These are phyloP conservation scores for Phaeoacremonium minimum DNA, from an alignment of 2,329 filamentous ascomycete species.

Conservation along the genomic window DNA sequence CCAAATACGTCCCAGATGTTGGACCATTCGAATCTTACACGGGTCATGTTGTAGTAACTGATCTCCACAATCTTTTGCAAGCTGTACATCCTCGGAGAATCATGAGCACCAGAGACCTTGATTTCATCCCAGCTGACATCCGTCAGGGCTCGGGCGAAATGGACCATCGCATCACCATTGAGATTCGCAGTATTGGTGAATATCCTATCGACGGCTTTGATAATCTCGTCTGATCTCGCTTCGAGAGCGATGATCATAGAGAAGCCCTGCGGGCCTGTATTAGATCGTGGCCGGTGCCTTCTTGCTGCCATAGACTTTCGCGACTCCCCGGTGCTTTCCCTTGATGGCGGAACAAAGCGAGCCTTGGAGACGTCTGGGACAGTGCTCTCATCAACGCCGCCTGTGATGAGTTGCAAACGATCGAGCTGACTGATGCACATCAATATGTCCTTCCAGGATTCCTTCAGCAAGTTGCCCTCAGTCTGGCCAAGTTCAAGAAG, in stretches of 20 bases:
- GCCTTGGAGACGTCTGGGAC: constrained; percentile 90
- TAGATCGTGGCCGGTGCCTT: constrained; percentile 45
- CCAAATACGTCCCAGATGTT: constrained; percentile 97
- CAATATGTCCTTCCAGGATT: constrained; percentile 93
- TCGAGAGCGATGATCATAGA: constrained; percentile 83
- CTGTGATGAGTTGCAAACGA: constrained; percentile 88
- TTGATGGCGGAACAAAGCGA: constrained; percentile 60
- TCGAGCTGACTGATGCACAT: constrained; percentile 96
- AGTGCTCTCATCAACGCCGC: constrained; percentile 87
- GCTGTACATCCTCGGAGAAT: constrained; percentile 94
- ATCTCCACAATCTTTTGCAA: constrained; percentile 98
- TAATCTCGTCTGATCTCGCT: constrained; percentile 86
- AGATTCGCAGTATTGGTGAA: constrained; percentile 95
- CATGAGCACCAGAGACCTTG: constrained; percentile 91
- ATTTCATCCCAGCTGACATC: constrained; percentile 99
- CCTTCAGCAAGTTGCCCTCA: constrained; percentile 83
- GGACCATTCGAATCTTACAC: constrained; percentile 97
- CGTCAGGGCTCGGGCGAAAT: constrained; percentile 87
- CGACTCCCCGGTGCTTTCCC: constrained; percentile 49
- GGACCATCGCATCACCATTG: constrained; percentile 88
- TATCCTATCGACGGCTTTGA: constrained; percentile 89
- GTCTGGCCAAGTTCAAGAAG: constrained; percentile 88
- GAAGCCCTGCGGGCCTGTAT: constrained; percentile 59
- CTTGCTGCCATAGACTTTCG: constrained; percentile 63
- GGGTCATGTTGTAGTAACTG: constrained; percentile 99